Conservation (phyloP, 495 filamentous ascomycete species). For the Pseudomonodictys pantanalensis region DNA sequence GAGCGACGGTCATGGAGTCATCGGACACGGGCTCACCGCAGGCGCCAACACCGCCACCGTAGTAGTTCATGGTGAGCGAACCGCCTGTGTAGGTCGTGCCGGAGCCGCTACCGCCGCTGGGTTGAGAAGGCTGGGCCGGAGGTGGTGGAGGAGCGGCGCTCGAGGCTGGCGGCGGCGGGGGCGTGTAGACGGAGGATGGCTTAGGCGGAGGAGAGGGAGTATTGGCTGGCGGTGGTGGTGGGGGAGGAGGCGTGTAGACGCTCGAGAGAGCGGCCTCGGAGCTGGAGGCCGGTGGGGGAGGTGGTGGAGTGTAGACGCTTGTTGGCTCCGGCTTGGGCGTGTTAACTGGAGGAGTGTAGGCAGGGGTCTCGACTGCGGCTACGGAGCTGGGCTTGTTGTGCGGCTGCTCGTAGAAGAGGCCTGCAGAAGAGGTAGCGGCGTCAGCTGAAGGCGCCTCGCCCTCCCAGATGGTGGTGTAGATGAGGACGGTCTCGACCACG, state of each 20-base stretch:
- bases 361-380: neutral
- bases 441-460: neutral
- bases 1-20: neutral
- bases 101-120: neutral
- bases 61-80: slow-evolving; percentile 23
- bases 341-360: neutral
- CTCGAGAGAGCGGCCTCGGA: neutral
- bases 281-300: neutral
- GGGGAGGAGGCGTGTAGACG: neutral
- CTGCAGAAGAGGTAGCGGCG: slow-evolving; percentile 4
- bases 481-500: slow-evolving; percentile 20
- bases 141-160: slow-evolving; percentile 3
- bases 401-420: slow-evolving; percentile 25
- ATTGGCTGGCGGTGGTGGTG: slow-evolving; percentile 4
- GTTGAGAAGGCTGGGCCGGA: no score
- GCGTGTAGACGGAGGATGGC: neutral
- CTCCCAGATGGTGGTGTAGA: slow-evolving; percentile 26
- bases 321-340: neutral
- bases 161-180: neutral
- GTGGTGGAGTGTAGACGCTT: neutral
- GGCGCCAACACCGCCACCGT: slow-evolving; percentile 4
- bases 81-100: slow-evolving; percentile 2
- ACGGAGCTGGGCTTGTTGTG: neutral
- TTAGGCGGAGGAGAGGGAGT: neutral
- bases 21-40: slow-evolving; percentile 10